Percentiles rank a stretch among this genome's conserved stretches.
phyloP scores from a whole-genome alignment of 2,329 filamentous ascomycete species.

The Triangularia setosa region DNA sequence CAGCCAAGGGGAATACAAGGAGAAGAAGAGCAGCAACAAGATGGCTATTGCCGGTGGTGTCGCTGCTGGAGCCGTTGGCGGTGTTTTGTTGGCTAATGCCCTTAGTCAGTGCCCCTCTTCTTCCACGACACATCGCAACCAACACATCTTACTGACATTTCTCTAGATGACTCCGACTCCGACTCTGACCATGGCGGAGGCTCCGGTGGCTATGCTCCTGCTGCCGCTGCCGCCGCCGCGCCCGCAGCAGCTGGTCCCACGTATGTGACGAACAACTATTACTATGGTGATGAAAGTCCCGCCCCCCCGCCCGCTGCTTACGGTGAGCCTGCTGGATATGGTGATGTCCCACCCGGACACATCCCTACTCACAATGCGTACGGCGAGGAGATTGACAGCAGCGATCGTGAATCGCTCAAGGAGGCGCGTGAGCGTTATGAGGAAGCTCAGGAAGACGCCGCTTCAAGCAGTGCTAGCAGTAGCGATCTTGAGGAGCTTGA shows the following conservation, averaged over 20 bases:
- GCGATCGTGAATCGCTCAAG: constrained; percentile 40
- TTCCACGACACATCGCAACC: not conserved
- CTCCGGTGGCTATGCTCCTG: not conserved
- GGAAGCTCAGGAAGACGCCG: constrained; percentile 20
- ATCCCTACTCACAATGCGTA: constrained; percentile 33
- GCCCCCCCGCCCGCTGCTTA: constrained; percentile 9
- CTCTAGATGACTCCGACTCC: constrained; percentile 21
- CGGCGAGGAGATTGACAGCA: constrained; percentile 36
- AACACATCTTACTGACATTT: not conserved
- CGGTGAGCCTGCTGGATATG: not conserved
- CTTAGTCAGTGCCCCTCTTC: constrained; percentile 42
- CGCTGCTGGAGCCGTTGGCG: constrained; percentile 53
- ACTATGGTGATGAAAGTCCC: constrained; percentile 5
- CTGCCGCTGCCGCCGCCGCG: constrained; percentile 4
- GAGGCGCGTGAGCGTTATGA: constrained; percentile 47
- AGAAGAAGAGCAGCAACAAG: constrained; percentile 44
- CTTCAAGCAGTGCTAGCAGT: constrained; percentile 23
- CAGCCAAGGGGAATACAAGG: constrained; percentile 28
- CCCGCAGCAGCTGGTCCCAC: constrained; percentile 7
- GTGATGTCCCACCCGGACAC: constrained; percentile 3
- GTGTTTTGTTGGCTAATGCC: constrained; percentile 53
- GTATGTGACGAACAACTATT: constrained; percentile 22
- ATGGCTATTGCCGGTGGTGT: constrained; percentile 56
- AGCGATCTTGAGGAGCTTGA: constrained; percentile 25
- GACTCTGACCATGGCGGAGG: constrained; percentile 13